Percentiles rank a stretch among this genome's conserved stretches.
Conservation (phyloP, 805 yeast genomes). For the Candida gorgasii region DNA sequence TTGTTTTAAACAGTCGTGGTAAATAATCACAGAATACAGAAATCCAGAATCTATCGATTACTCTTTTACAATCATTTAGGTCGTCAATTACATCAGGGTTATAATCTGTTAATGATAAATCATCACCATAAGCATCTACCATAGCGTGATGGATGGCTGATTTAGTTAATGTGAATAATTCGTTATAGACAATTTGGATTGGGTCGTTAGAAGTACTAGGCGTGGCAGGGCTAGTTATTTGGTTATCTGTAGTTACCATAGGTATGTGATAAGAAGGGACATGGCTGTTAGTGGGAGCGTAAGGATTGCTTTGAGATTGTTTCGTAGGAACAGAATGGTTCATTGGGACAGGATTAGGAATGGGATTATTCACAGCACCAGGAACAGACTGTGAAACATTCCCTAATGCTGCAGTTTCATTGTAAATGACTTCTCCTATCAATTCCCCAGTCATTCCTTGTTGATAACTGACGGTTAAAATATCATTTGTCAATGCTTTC, state of each 20-base stretch:
- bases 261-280: not conserved
- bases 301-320: not conserved
- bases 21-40: conserved; percentile 61
- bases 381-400: too few relatives aligned
- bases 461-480: conserved; percentile 62
- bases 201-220: conserved; percentile 14
- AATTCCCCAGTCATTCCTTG: conserved; percentile 44
- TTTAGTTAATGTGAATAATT: conserved; percentile 40
- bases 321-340: not conserved
- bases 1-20: not conserved
- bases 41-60: conserved; percentile 49
- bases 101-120: conserved; percentile 50
- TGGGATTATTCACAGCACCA: too few relatives aligned
- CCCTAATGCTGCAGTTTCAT: conserved; percentile 29
- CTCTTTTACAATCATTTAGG: conserved; percentile 44
- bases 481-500: conserved; percentile 68
- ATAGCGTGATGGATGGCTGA: conserved; percentile 54
- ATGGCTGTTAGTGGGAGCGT: not conserved
- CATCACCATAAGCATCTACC: conserved; percentile 58
- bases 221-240: too few relatives aligned
- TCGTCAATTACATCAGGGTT: conserved; percentile 31
- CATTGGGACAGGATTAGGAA: too few relatives aligned
- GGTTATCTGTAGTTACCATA: not conserved
- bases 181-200: conserved; percentile 33
- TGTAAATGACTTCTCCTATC: conserved; percentile 41